Conservation (phyloP, 129 eudicot species). For the Lactuca sativa region DNA sequence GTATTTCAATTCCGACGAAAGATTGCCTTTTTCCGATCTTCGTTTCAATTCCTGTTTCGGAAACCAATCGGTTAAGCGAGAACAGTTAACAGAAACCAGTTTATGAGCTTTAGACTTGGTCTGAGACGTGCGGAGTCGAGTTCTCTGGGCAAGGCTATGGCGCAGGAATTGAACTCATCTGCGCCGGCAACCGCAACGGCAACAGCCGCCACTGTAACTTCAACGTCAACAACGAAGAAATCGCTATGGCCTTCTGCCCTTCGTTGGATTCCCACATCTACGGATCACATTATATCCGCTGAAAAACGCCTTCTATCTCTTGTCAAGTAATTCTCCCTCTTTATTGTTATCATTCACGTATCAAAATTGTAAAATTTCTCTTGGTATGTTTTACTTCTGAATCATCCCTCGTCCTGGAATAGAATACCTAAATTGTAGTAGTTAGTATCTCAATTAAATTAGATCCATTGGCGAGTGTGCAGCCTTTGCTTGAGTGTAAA, state of each 20-base stretch:
- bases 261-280: conserved; percentile 93
- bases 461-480: too few relatives aligned
- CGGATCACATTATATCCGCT: conserved; percentile 83
- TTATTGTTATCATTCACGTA: not conserved
- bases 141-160: conserved; percentile 39
- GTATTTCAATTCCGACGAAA: not conserved
- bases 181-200: conserved; percentile 18
- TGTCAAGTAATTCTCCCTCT: conserved; percentile 51
- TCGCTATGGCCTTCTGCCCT: conserved; percentile 68
- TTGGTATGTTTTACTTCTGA: conserved; percentile 1
- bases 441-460: too few relatives aligned
- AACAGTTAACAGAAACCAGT: conserved; percentile 14
- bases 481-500: not conserved
- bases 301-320: conserved; percentile 94
- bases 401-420: not conserved
- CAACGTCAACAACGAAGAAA: conserved; percentile 24
- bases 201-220: conserved; percentile 30
- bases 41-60: not conserved
- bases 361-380: not conserved
- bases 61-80: conserved; percentile 3
- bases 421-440: too few relatives aligned
- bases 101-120: conserved; percentile 32
- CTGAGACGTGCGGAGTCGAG: conserved; percentile 29
- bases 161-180: conserved; percentile 51
- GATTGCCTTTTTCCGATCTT: not conserved